phyloP scores from a whole-genome alignment of 768 basidiomycete species.

The Mrakia gelida region DNA sequence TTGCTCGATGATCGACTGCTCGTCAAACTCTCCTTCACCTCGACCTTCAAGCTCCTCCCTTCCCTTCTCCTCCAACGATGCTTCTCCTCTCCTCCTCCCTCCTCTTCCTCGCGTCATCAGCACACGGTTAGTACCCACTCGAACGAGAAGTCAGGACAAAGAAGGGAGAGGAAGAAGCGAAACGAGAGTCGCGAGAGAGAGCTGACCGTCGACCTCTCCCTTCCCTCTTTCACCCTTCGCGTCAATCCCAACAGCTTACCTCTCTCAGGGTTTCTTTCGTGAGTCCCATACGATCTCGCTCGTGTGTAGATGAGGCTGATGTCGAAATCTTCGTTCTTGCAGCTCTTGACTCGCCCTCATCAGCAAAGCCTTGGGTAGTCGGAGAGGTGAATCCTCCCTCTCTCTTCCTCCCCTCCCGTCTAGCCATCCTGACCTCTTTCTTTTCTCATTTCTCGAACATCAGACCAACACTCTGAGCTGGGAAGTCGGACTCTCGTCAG shows the following conservation, averaged over 20 bases:
- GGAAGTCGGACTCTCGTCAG: background rate
- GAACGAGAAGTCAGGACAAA: background rate
- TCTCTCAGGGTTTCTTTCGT: conserved; percentile 8
- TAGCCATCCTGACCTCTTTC: background rate
- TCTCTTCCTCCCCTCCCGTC: background rate
- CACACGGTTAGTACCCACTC: background rate
- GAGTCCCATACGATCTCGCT: background rate
- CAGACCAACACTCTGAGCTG: conserved; percentile 1
- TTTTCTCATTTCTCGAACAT: background rate
- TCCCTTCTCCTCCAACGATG: background rate
- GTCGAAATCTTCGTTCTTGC: background rate
- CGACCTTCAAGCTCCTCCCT: background rate
- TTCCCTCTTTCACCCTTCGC: background rate
- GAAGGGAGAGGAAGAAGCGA: background rate
- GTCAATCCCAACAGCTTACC: background rate
- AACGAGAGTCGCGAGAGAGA: background rate
- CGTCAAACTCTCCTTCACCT: background rate
- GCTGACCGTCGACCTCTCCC: background rate
- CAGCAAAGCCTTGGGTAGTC: background rate
- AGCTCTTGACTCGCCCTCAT: background rate
- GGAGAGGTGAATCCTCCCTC: background rate
- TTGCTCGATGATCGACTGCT: background rate
- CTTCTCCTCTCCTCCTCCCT: background rate
- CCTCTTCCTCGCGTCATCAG: background rate
- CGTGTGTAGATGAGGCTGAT: background rate